phyloP scores from a whole-genome alignment of 768 basidiomycete species.

The Russula griseocarnosa region DNA sequence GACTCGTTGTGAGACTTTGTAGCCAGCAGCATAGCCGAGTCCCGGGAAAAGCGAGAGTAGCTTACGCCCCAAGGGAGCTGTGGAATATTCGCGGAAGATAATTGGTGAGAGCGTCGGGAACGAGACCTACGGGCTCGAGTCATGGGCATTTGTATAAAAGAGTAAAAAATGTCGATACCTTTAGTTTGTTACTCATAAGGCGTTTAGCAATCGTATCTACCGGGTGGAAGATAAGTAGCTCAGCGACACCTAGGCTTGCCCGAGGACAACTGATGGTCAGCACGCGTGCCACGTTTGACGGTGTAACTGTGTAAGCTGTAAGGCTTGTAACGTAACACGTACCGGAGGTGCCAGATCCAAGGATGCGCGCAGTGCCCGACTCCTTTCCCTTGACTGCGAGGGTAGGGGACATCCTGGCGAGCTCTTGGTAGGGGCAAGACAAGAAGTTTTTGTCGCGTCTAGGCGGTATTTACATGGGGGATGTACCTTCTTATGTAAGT shows the following conservation, averaged over 20 bases:
- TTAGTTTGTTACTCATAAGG: conserved; percentile 94
- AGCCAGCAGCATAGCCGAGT: conserved; percentile 96
- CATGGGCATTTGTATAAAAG: background rate
- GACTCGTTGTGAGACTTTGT: conserved; percentile 89
- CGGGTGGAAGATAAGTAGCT: conserved; percentile 92
- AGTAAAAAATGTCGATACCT: conserved; percentile 42
- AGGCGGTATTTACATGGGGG: too few species aligned
- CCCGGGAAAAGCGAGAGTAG: conserved; percentile 95
- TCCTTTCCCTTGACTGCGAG: conserved; percentile 56
- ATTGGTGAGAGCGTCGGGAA: conserved; percentile 61
- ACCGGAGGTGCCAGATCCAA: conserved; percentile 94
- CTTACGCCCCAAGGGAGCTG: conserved; percentile 60
- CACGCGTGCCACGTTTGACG: background rate
- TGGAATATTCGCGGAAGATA: conserved; percentile 83
- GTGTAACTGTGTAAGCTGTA: too few species aligned
- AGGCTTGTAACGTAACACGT: conserved; percentile 29
- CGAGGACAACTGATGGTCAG: background rate
- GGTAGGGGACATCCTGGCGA: conserved; percentile 45
- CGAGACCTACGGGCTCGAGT: conserved; percentile 49
- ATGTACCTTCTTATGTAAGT: background rate
- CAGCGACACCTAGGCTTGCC: conserved; percentile 69
- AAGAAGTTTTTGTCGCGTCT: background rate
- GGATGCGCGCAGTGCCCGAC: conserved; percentile 82
- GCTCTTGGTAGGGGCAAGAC: conserved; percentile 2
- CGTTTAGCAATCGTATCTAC: conserved; percentile 98